These are phyloP conservation scores for Xylaria cubensis DNA, from an alignment of 495 filamentous ascomycete species.

Conservation along the genomic window DNA sequence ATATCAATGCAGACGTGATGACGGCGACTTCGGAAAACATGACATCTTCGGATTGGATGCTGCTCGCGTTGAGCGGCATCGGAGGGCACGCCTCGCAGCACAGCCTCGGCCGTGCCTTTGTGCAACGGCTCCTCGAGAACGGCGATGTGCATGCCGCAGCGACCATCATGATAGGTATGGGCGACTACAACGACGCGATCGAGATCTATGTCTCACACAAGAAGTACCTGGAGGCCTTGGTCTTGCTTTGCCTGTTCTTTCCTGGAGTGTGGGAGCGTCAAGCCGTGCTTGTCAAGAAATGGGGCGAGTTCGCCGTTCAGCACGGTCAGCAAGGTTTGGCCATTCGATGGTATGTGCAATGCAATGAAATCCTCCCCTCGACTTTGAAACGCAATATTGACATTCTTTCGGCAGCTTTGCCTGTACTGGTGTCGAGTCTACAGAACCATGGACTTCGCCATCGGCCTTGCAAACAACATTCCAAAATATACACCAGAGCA, in stretches of 20 bases:
- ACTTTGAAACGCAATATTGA: slow-evolving; percentile 12
- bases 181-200: slow-evolving; percentile 91
- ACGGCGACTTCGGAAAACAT: slow-evolving; percentile 78
- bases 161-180: slow-evolving; percentile 88
- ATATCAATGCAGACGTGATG: slow-evolving; percentile 82
- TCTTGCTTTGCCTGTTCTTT: slow-evolving; percentile 77
- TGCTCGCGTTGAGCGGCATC: slow-evolving; percentile 90
- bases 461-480: slow-evolving; percentile 72
- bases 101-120: slow-evolving; percentile 89
- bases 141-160: slow-evolving; percentile 92
- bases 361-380: background rate
- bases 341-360: slow-evolving; percentile 73
- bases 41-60: slow-evolving; percentile 95
- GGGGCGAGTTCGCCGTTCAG: slow-evolving; percentile 90
- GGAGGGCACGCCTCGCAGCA: slow-evolving; percentile 79
- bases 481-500: slow-evolving; percentile 52
- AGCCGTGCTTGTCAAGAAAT: slow-evolving; percentile 84
- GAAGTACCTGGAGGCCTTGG: slow-evolving; percentile 87
- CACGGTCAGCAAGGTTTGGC: slow-evolving; percentile 88
- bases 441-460: slow-evolving; percentile 84
- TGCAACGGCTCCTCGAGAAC: slow-evolving; percentile 85
- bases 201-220: slow-evolving; percentile 95
- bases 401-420: slow-evolving; percentile 62
- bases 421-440: slow-evolving; percentile 76
- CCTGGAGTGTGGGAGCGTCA: slow-evolving; percentile 88